phyloP scores from a whole-genome alignment of 768 basidiomycete species.

The Cystofilobasidium ferigula region DNA sequence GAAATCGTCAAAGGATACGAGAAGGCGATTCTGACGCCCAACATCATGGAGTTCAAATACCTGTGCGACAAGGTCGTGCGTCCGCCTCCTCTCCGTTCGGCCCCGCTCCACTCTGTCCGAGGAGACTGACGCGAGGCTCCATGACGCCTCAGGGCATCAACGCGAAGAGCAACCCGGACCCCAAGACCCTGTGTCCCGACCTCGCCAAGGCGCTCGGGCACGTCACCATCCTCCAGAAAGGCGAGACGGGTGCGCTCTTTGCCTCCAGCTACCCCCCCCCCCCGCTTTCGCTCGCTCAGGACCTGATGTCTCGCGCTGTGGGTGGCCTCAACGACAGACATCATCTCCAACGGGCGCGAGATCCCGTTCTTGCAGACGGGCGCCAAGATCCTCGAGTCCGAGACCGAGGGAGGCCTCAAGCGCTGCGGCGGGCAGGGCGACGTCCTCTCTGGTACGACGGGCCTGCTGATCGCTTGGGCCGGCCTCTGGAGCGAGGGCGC shows the following conservation, averaged over 20 bases:
- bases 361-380: constrained; percentile 41
- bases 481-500: constrained; percentile 79
- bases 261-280: neutral
- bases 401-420: constrained; percentile 69
- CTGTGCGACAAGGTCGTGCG: constrained; percentile 61
- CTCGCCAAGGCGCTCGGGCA: constrained; percentile 71
- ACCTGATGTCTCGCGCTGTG: too few species aligned
- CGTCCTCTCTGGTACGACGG: constrained; percentile 75
- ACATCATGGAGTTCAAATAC: constrained; percentile 82
- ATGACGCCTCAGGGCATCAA: constrained; percentile 37
- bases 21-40: constrained; percentile 82
- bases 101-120: neutral
- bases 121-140: neutral
- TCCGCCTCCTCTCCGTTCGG: neutral
- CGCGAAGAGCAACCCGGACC: constrained; percentile 26
- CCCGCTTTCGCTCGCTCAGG: neutral
- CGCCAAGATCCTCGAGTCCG: constrained; percentile 55
- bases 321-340: constrained; percentile 75
- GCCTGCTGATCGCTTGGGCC: constrained; percentile 87
- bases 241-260: constrained; percentile 39
- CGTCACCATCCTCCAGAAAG: constrained; percentile 84
- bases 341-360: constrained; percentile 51
- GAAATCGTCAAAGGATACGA: constrained; percentile 70
- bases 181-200: constrained; percentile 47
- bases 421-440: constrained; percentile 96